A percentile compares a stretch with the other conserved stretches of the same genome.
These are phyloP conservation scores for Davidsoniella eucalypti DNA, from an alignment of 2,329 filamentous ascomycete species.

Conservation along the genomic window DNA sequence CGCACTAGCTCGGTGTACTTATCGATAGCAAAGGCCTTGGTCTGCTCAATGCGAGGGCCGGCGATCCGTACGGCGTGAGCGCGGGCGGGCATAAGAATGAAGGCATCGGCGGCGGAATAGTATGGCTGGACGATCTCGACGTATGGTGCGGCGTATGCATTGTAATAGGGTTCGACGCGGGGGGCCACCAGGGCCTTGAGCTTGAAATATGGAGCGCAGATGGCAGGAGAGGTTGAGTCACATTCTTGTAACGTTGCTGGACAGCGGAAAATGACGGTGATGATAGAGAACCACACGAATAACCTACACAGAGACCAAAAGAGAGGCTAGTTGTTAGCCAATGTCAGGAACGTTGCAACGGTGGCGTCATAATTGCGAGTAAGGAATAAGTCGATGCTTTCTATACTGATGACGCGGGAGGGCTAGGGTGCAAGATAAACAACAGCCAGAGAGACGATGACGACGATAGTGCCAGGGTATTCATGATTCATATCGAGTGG, in stretches of 20 bases:
- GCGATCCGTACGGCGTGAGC: slow-evolving; percentile 55
- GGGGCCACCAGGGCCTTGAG: slow-evolving; percentile 48
- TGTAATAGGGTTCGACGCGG: slow-evolving; percentile 70
- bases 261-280: slow-evolving; percentile 69
- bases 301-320: slow-evolving; percentile 33
- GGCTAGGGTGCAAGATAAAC: no score
- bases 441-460: not conserved
- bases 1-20: slow-evolving; percentile 69
- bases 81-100: slow-evolving; percentile 52
- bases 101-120: slow-evolving; percentile 42
- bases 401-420: no score
- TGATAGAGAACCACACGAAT: slow-evolving; percentile 69
- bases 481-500: no score
- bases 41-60: slow-evolving; percentile 53
- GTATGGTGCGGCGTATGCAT: slow-evolving; percentile 69
- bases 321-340: not conserved
- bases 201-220: slow-evolving; percentile 73
- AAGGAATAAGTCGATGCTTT: no score
- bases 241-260: slow-evolving; percentile 53
- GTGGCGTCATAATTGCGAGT: not conserved
- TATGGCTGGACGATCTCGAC: slow-evolving; percentile 65
- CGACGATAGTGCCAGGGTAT: not conserved
- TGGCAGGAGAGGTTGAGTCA: slow-evolving; percentile 49
- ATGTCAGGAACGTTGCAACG: not conserved
- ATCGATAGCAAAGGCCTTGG: slow-evolving; percentile 44